A percentile compares a stretch with the other conserved stretches of the same genome.
Conservation (phyloP, 345 rosid species). For the Citrus hindsii region DNA sequence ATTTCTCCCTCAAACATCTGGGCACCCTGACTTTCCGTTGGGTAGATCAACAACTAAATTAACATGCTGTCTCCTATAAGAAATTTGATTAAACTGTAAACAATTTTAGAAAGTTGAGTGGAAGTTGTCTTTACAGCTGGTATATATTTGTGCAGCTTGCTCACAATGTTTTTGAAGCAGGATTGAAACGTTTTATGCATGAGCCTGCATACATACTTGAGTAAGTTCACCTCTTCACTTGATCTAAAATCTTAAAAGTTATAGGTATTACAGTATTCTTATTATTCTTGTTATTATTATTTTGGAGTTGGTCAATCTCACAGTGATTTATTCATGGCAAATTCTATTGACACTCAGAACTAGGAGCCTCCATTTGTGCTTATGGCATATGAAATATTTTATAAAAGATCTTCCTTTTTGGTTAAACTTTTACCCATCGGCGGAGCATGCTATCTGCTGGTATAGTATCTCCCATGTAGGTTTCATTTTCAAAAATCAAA, state of each 20-base stretch:
- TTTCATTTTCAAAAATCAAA: background rate
- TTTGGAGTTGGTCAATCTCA: background rate
- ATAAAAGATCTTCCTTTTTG: background rate
- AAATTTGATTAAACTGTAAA: background rate
- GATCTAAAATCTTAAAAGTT: background rate
- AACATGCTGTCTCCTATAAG: background rate
- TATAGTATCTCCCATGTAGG: background rate
- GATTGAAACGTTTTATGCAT: constrained; percentile 83
- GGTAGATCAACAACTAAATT: background rate
- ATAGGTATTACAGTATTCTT: background rate
- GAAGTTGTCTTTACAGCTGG: background rate
- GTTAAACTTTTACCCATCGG: background rate
- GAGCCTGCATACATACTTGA: constrained; percentile 91
- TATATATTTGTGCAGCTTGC: constrained; percentile 60
- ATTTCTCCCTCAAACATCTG: no score
- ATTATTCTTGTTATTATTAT: background rate
- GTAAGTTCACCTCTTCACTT: constrained; percentile 42
- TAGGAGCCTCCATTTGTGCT: background rate
- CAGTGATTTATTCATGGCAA: background rate
- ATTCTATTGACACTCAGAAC: background rate
- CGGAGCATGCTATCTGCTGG: background rate
- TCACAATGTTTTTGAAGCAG: constrained; percentile 90
- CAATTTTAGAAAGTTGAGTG: background rate
- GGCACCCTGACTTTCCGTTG: no score
- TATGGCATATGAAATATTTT: background rate